Evolutionary conservation across 768 basidiomycete species (phyloP), one percentile per base, ranked within the genome.

Genomic region (Candolleomyces aberdarensis): DNA sequence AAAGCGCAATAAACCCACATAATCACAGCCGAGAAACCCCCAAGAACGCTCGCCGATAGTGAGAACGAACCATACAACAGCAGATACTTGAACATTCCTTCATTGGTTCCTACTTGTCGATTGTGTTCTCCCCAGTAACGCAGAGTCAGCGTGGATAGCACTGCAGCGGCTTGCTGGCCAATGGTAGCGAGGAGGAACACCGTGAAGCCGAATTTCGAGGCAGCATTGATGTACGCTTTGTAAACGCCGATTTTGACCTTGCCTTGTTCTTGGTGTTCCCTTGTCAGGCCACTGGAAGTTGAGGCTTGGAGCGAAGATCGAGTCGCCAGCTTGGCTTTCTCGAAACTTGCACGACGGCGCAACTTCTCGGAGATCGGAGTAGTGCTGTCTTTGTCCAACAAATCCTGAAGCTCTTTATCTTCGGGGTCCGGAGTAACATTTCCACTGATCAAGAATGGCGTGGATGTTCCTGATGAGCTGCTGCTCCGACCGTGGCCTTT

Each of bases 101-200:
- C 70, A 57, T 89, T 91, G 49, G 71, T 72, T 10, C 88, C 88
- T 1, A 70, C 72, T 65, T 80, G 76, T 4, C 80, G 78, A 64
- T 96, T 96, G 62, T 87, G 83, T 69, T 94, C 89, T 8, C 89
- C 87, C 94, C 92, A 96, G 53, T 80, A 77, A 43, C 91, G 83
- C n/a, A 96, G 75, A 49, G 88, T 84, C 36, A 86, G 73, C 29
- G 85, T 90, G 0, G 83, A 82, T 10, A 80, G 58, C 32, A 95
- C 84, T 0, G 83, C 81, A 9, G 82, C 69, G 5, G 76, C 81
- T 70, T 96, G 94, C 58, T 85, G 79, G 14, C 72, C 61, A 48
- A 85, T 55, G 5, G 82, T 84, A 7, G 80, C 75, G 20, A 88
- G 53, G 7, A 94, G 62, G 63, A 90, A 89, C 63, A 90, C 64